Base-by-base conservation (phyloP, 352 stramenopile genomes). In the Pythium myriotylum region DNA sequence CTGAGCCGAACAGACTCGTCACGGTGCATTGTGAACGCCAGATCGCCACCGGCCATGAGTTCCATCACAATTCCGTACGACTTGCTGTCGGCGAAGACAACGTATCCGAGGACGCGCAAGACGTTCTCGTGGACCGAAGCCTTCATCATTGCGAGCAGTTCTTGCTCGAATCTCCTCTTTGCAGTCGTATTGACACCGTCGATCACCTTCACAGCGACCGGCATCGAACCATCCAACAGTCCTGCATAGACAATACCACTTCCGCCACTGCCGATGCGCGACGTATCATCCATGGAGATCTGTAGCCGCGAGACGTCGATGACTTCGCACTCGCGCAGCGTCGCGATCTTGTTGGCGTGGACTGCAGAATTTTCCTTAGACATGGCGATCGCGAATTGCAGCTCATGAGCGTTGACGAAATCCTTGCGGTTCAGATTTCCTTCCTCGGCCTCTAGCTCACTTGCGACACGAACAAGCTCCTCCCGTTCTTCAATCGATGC, bases 31-130 rank as follows among this genome's bases (percentile, higher is more conserved):
- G 40, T 23, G 9, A 51, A 51, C 17, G 53, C 53, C 53, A 59
- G 29, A 24, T 59, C 53, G 3, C 40, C 53, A 19, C 53, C 53
- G 22, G 16, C 39, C 53, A 59, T 59, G 37, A 59, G 53, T 32
- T 59, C 53, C 53, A 52, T 59, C 39, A 59, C 41, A 40, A 59
- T 59, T 2, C 39, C 53, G 20, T 27, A 59, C 23, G 53, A 59
- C 23, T 51, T 0, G 24, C 32, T 27, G n/a, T 43, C 20, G 17
- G 23, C 2, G 7, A 59, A 33, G 26, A 43, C 24, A 10, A n/a
- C 23, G 53, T 59, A 59, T 16, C 27, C 40, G 7, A 29, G 26
- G 39, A 59, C 53, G 24, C 53, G 40, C 24, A 59, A 19, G 9
- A 59, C 40, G 53, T 59, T 59, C 24, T 39, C 40, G 27, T 59